Evolutionary conservation across 192 early-diverging fungal species (phyloP).

Genomic region (Kappamyces sp.): DNA sequence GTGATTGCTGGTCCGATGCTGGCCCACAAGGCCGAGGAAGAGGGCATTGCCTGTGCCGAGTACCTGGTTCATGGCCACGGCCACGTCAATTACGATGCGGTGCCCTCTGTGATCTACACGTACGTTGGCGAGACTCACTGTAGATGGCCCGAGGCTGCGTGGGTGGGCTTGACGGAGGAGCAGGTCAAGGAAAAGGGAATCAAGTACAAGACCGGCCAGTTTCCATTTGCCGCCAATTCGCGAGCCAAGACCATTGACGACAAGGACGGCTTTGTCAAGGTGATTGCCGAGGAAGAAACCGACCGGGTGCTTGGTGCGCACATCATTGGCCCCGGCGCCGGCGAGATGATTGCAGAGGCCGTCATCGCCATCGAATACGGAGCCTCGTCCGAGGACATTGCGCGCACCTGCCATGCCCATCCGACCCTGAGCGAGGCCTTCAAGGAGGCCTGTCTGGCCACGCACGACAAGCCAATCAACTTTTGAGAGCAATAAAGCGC

Average conservation of each 20-base stretch:
- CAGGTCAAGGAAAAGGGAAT: conserved; percentile 80
- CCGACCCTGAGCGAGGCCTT: conserved; percentile 96
- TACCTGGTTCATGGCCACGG: conserved; percentile 86
- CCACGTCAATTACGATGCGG: conserved; percentile 97
- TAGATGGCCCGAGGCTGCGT: conserved; percentile 96
- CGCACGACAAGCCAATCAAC: conserved; percentile 64
- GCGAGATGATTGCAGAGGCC: conserved; percentile 99
- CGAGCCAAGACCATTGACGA: conserved; percentile 96
- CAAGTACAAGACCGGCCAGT: conserved; percentile 85
- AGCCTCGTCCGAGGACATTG: conserved; percentile 96
- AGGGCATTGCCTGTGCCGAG: conserved; percentile 96
- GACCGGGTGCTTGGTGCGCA: conserved; percentile 95
- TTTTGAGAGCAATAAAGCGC: conserved; percentile 17
- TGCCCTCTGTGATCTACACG: conserved; percentile 95
- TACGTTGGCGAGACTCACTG: conserved; percentile 15
- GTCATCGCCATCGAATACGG: conserved; percentile 97
- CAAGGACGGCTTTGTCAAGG: conserved; percentile 88
- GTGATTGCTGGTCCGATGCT: conserved; percentile 96
- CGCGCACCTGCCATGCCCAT: conserved; percentile 94
- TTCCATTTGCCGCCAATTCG: conserved; percentile 94
- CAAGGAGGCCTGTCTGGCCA: conserved; percentile 95
- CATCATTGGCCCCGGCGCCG: conserved; percentile 96
- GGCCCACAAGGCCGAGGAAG: conserved; percentile 99
- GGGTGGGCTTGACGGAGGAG: conserved; percentile 96
- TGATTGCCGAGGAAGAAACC: conserved; percentile 92